Evolutionary conservation across 2,329 filamentous ascomycete species (phyloP), one percentile per base, ranked within the genome.

Genomic region (Aspergillus ruber): DNA sequence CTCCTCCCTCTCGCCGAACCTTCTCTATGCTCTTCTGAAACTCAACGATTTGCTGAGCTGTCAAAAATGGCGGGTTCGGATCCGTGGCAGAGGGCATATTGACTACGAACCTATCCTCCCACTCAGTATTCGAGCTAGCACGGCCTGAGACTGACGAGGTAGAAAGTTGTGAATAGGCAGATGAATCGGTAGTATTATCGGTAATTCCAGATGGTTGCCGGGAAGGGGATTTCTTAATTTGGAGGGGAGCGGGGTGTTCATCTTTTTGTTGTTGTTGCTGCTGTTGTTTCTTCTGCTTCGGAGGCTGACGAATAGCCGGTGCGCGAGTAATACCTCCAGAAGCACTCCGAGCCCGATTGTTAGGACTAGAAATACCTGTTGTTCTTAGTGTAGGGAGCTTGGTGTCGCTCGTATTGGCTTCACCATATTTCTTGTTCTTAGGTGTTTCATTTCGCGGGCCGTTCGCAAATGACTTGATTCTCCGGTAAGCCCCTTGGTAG

Each of bases 11-110:
- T 15, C 53, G 60, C 40, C 60, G 59, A 20, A 64, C 58, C 39
- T 46, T 56, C 27, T 68, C 64, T 10, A 70, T 67, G 27, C 60
- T 66, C 43, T 61, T 56, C 43, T 72, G 70, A 39, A 68, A 73
- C 13, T 68, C 58, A 2, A 54, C 42, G 32, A 72, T 71, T 47
- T 73, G 65, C 27, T 66, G 58, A 1, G 58, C 56, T 3, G 64
- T 69, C 66, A 72, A 67, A 1, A 57, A 63, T 4, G 67, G 63
- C 3, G 69, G 69, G 39, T 68, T 69, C 1, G 70, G 68, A 2
- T 72, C 68, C 33, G 62, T 68, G 3, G 69, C 68, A 17, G 67
- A 66, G 4, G 69, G 69, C 68, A 71, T 73, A 43, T 72, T 61
- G 29, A 72, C 66, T 40, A 71, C 68, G 50, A 71, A 72, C 55